Base-by-base conservation (phyloP, 768 basidiomycete genomes). In the Tylopilus sp. region DNA sequence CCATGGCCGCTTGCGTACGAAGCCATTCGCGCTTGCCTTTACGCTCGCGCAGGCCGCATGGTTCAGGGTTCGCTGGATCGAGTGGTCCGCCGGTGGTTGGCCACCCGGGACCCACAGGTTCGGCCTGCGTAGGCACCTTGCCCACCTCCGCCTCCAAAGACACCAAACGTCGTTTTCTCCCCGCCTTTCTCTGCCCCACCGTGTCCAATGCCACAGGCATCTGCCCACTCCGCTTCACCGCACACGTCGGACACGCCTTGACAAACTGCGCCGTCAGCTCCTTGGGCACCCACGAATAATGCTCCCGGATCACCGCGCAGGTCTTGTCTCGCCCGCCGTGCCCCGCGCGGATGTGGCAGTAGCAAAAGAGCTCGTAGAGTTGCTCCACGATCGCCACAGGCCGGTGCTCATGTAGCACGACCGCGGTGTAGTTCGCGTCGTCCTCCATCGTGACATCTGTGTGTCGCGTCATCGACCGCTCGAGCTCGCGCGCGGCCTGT, bases 261-360 rank as follows among this genome's bases (percentile, higher is more conserved):
- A 91, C 83, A 62, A 90, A 93, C 52, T 79, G 80, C 17, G 86
- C 80, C 41, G 91, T 80, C 38, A 93, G 81, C 61, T 88, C 85
- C 69, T 91, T 92, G 15, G 91, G 90, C 23, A 93, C 79, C 83
- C 86, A 91, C 9, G 86, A 84, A 66, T 90, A 93, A 59, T 80
- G 78, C 53, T 80, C 72, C 43, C 85, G 75, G 35, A 91, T 77
- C 50, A 81, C 73, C 3, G 77, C 74, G 50, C 79, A 81, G 0
- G 91, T 93, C 73, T 81, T 87, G 69, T 93, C 91, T 20, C 89
- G 80, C 23, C 89, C 90, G 13, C 82, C 86, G 61, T 92, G 90
- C 10, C 77, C 73, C 46, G 78, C 72, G 42, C 76, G 75, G 13
- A 75, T 79, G 57, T 92, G 91, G 56, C 81, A 85, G 57, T 84